Percentiles rank a stretch among this genome's conserved stretches.
Evolutionary conservation across 768 basidiomycete species (phyloP).

Genomic region (Tulasnella sp.): DNA sequence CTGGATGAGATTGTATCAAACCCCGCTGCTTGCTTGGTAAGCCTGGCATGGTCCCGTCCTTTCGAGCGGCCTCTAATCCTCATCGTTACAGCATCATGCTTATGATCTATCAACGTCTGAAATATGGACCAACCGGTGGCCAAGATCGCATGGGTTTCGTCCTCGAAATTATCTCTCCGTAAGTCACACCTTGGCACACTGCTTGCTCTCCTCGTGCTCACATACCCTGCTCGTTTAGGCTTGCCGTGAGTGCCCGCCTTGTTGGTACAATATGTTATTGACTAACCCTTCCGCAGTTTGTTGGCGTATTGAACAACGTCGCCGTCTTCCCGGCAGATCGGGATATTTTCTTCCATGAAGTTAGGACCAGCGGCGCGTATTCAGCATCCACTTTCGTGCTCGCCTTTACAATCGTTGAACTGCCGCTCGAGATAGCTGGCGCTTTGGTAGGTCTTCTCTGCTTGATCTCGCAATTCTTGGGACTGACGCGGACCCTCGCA

Average conservation of each 20-base stretch:
- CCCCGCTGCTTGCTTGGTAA: slow-evolving; percentile 22
- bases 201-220: background rate
- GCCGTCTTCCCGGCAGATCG: slow-evolving; percentile 40
- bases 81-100: slow-evolving; percentile 20
- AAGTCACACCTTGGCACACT: background rate
- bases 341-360: slow-evolving; percentile 40
- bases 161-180: slow-evolving; percentile 23
- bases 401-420: slow-evolving; percentile 33
- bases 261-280: background rate
- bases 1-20: slow-evolving; percentile 23
- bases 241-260: slow-evolving; percentile 1
- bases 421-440: slow-evolving; percentile 31
- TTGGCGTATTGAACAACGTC: slow-evolving; percentile 30
- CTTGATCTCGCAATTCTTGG: background rate
- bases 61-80: background rate
- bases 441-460: slow-evolving; percentile 26
- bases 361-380: slow-evolving; percentile 35
- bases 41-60: background rate
- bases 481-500: slow-evolving; percentile 1
- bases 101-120: slow-evolving; percentile 25
- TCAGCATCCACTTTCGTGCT: slow-evolving; percentile 35
- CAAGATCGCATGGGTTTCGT: slow-evolving; percentile 26
- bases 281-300: slow-evolving; percentile 15
- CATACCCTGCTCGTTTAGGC: background rate
- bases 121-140: slow-evolving; percentile 18